Evolutionary conservation across 176 grass and related monocot genomes (phyloP), one percentile per base, ranked within the genome.

Genomic region (Aegilops bicornis): DNA sequence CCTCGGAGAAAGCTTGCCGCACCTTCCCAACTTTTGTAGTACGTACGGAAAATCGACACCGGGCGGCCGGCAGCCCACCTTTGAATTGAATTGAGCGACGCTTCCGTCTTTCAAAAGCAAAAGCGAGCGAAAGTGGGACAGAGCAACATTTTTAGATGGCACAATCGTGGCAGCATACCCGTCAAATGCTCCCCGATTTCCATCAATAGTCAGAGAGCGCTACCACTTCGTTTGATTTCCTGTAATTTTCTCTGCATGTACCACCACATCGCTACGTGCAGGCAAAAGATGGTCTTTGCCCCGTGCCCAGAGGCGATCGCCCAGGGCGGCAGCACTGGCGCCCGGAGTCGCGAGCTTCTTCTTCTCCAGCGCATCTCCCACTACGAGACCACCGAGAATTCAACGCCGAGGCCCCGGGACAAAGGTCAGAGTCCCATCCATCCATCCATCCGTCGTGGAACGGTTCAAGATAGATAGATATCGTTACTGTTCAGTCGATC

Each of bases 41-140:
- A 54, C 50, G 50, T 77, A 60, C 23, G 17, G 27, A n/a, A 23
- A 71, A 32, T 70, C 42, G 19, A 73, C 73, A 31, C 20, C 87
- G 24, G 29, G 25, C 69, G 5, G 30, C 33, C 24, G 40, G 62
- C n/a, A 60, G 4, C 60, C 83, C 16, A 19, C 61, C 66, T 83
- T 83, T 79, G 84, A 83, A 87, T 60, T 39, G 13, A 83, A 90
- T 59, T 30, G 32, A 62, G 17, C 66, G 73, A 75, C 65, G 22
- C 59, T 73, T 73, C 79, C 83, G 56, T 59, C 56, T 59, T 59
- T 59, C 56, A 27, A 43, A 43, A 43, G 25, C 6, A 54, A 54
- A 52, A 54, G 50, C 50, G 16, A 17, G 27, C 27, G 50, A 54
- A 54, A 54, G 50, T 2, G 50, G 50, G 50, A 48, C 6, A 59